phyloP scores from a whole-genome alignment of 345 rosid species.

The Gossypium thurberi region DNA sequence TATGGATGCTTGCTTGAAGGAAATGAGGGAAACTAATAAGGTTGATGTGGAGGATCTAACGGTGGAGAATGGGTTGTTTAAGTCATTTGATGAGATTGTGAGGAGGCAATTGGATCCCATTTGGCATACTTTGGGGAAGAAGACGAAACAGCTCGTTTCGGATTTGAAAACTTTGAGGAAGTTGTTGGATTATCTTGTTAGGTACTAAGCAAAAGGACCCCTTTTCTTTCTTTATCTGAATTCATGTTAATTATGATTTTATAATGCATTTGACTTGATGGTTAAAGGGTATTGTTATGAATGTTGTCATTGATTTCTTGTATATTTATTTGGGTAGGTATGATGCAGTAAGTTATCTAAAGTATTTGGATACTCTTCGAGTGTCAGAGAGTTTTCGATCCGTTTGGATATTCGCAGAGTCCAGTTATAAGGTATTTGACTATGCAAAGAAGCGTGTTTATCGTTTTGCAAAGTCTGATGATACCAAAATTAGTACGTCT shows the following conservation, averaged over 20 bases:
- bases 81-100: constrained; percentile 97
- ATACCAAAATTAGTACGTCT: constrained; percentile 33
- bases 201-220: constrained; percentile 32
- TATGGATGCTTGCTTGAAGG: constrained; percentile 92
- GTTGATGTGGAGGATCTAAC: constrained; percentile 97
- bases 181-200: constrained; percentile 91
- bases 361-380: constrained; percentile 92
- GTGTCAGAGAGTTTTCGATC: constrained; percentile 97
- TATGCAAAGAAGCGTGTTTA: constrained; percentile 93
- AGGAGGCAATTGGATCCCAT: constrained; percentile 94
- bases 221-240: neutral
- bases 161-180: constrained; percentile 96
- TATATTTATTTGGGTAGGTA: constrained; percentile 43
- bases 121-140: constrained; percentile 93
- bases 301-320: constrained; percentile 9
- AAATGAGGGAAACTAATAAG: constrained; percentile 91
- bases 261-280: neutral
- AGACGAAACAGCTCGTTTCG: constrained; percentile 91
- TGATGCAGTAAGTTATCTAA: constrained; percentile 94
- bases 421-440: constrained; percentile 95
- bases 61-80: constrained; percentile 88
- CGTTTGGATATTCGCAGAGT: constrained; percentile 98
- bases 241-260: constrained; percentile 3
- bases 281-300: neutral
- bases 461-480: constrained; percentile 48